phyloP scores from a whole-genome alignment of 306 rosid genomes.

The Herpetospermum pedunculosum region DNA sequence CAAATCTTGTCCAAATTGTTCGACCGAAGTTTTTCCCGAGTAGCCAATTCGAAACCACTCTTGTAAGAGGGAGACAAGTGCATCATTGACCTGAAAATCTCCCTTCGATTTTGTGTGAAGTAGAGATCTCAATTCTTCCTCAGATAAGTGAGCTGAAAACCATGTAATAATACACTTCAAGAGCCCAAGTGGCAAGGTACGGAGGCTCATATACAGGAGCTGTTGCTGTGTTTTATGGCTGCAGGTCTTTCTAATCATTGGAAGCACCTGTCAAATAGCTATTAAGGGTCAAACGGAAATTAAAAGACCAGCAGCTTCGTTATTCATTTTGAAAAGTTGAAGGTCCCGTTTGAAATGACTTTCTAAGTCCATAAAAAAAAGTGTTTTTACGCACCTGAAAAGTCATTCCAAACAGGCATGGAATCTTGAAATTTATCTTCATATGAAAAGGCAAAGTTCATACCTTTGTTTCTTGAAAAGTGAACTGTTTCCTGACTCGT shows the following conservation, averaged over 20 bases:
- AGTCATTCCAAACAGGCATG: too few relatives aligned
- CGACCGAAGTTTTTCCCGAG: conserved; percentile 63
- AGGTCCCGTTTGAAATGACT: too few relatives aligned
- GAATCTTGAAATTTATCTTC: too few relatives aligned
- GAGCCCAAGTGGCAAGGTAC: conserved; percentile 86
- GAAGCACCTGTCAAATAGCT: conserved; percentile 52
- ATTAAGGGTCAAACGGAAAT: not conserved
- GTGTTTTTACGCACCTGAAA: too few relatives aligned
- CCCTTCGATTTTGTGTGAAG: conserved; percentile 36
- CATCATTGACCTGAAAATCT: conserved; percentile 26
- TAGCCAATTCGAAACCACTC: conserved; percentile 77
- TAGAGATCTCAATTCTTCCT: conserved; percentile 47
- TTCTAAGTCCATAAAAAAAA: too few relatives aligned
- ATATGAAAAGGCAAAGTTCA: too few relatives aligned
- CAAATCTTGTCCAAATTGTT: conserved; percentile 52
- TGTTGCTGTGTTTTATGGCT: conserved; percentile 46
- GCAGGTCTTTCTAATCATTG: conserved; percentile 43
- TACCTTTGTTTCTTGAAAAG: conserved; percentile 73
- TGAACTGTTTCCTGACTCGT: conserved; percentile 51
- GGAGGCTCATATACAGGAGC: conserved; percentile 60
- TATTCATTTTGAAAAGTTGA: not conserved
- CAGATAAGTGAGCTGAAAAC: conserved; percentile 75
- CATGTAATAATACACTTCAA: conserved; percentile 63
- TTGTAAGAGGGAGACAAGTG: conserved; percentile 51
- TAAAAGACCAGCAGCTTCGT: not conserved